Percentiles rank a stretch among this genome's conserved stretches.
Conservation (phyloP, 2,329 filamentous ascomycete species). For the Trichocomaceae sp. region DNA sequence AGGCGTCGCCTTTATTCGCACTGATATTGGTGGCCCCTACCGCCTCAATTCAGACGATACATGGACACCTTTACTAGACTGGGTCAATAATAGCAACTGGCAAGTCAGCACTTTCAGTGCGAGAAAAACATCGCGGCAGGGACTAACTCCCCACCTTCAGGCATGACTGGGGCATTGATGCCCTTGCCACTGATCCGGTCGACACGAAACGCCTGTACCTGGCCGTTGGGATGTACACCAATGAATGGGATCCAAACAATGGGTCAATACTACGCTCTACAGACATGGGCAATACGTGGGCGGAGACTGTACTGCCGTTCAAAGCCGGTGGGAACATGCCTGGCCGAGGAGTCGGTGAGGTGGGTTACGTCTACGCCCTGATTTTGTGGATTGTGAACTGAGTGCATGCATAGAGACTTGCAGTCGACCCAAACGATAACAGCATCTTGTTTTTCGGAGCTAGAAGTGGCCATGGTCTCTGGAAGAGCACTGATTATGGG, state of each 20-base stretch:
- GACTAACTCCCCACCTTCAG: conserved; percentile 22
- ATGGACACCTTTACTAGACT: conserved; percentile 51
- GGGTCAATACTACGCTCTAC: conserved; percentile 51
- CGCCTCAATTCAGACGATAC: conserved; percentile 50
- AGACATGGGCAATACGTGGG: conserved; percentile 50
- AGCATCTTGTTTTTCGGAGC: conserved; percentile 54
- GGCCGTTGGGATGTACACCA: conserved; percentile 55
- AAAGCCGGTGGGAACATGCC: conserved; percentile 59
- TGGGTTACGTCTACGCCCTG: not conserved
- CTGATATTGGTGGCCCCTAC: conserved; percentile 54
- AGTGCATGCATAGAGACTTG: conserved; percentile 37
- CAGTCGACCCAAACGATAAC: conserved; percentile 52
- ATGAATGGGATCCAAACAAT: conserved; percentile 52
- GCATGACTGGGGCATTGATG: conserved; percentile 53
- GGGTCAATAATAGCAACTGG: conserved; percentile 43
- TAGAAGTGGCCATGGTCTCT: conserved; percentile 53
- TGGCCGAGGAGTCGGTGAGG: conserved; percentile 53
- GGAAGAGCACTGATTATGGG: conserved; percentile 53
- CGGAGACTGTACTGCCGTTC: conserved; percentile 46
- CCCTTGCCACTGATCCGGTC: conserved; percentile 46
- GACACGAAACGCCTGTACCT: conserved; percentile 49
- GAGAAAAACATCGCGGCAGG: not conserved
- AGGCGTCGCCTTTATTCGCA: conserved; percentile 50
- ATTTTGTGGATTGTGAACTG: not conserved
- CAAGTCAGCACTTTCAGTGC: conserved; percentile 15